phyloP scores from a whole-genome alignment of 495 filamentous ascomycete genomes.

The Sphaerosporella brunnea region DNA sequence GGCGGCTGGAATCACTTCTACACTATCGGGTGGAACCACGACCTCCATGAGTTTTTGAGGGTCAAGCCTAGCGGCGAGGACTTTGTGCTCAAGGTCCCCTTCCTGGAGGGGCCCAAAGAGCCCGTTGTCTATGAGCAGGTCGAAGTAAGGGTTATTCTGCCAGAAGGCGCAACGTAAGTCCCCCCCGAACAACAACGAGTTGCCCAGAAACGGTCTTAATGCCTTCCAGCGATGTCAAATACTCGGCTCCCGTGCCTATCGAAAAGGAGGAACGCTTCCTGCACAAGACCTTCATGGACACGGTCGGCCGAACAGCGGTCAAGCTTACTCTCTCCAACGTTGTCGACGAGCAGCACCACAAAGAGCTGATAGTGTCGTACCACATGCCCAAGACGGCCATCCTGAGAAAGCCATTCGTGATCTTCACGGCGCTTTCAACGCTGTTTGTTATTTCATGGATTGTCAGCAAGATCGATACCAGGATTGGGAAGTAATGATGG shows the following conservation, averaged over 20 bases:
- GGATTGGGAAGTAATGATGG: conserved; percentile 32
- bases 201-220: conserved; percentile 26
- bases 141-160: conserved; percentile 62
- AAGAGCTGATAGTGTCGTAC: conserved; percentile 47
- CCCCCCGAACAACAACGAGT: conserved; percentile 13
- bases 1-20: conserved; percentile 97
- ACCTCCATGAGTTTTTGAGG: conserved; percentile 57
- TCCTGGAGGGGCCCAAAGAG: conserved; percentile 86
- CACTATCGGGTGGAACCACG: conserved; percentile 82
- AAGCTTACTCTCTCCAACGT: conserved; percentile 67
- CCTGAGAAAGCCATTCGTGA: conserved; percentile 69
- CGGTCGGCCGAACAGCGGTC: conserved; percentile 67
- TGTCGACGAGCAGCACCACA: conserved; percentile 70
- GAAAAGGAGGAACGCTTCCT: conserved; percentile 37
- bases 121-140: conserved; percentile 72
- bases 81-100: conserved; percentile 85
- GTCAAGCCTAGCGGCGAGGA: conserved; percentile 37
- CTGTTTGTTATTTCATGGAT: conserved; percentile 61
- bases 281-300: conserved; percentile 85
- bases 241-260: conserved; percentile 43
- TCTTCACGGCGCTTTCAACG: conserved; percentile 56
- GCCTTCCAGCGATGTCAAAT: conserved; percentile 45
- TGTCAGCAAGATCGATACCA: conserved; percentile 57
- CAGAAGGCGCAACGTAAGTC: conserved; percentile 77
- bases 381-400: conserved; percentile 32